phyloP scores from a whole-genome alignment of 495 filamentous ascomycete species.

The Cercophora samala region DNA sequence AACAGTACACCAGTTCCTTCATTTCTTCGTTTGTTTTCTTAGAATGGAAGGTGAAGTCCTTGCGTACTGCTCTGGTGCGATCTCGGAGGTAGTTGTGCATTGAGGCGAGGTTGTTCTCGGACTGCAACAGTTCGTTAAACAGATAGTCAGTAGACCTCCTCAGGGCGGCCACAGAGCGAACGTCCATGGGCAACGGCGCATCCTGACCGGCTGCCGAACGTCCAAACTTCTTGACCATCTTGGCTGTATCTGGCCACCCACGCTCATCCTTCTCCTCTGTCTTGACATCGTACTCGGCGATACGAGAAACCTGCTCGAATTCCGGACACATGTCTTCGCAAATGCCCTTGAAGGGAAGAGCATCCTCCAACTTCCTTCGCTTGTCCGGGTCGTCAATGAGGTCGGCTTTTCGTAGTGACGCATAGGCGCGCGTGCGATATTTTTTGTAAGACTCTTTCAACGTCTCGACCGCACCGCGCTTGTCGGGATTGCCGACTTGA shows the following conservation, averaged over 20 bases:
- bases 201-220: conserved; percentile 91
- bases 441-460: conserved; percentile 54
- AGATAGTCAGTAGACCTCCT: conserved; percentile 79
- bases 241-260: conserved; percentile 34
- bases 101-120: conserved; percentile 58
- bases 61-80: conserved; percentile 83
- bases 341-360: conserved; percentile 82
- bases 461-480: conserved; percentile 41
- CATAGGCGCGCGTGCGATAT: conserved; percentile 64
- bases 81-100: conserved; percentile 93
- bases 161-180: conserved; percentile 74
- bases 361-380: conserved; percentile 72
- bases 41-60: conserved; percentile 89
- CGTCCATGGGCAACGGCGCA: conserved; percentile 85
- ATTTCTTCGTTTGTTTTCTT: conserved; percentile 56
- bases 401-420: conserved; percentile 65
- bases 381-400: conserved; percentile 88
- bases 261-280: conserved; percentile 48
- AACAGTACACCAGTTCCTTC: conserved; percentile 71
- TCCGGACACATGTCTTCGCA: conserved; percentile 94
- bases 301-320: conserved; percentile 77
- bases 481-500: conserved; percentile 40
- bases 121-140: conserved; percentile 66
- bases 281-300: conserved; percentile 60
- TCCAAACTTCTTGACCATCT: conserved; percentile 78